A percentile compares a stretch with the other conserved stretches of the same genome.
Conservation (phyloP, 495 filamentous ascomycete species). For the Rhizodiscina lignyota region DNA sequence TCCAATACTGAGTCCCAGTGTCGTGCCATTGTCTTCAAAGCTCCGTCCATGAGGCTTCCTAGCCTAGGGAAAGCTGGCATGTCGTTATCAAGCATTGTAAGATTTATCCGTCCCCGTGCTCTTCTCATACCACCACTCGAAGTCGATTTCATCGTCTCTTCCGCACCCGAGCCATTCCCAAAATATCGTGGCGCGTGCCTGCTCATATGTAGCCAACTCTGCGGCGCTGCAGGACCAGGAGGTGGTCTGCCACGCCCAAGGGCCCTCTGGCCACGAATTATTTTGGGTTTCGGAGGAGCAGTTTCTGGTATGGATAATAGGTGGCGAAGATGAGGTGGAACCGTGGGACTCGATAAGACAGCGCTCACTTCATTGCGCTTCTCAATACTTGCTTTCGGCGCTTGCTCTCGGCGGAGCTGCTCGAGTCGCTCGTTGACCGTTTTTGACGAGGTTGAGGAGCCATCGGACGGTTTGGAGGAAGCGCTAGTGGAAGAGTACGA, state of each 20-base stretch:
- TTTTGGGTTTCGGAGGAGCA: constrained; percentile 45
- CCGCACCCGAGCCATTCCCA: too few relatives aligned
- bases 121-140: too few relatives aligned
- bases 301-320: constrained; percentile 57
- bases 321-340: constrained; percentile 37
- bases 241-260: constrained; percentile 33
- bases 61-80: too few relatives aligned
- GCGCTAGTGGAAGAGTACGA: too few relatives aligned
- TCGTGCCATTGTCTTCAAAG: constrained; percentile 42
- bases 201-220: constrained; percentile 41
- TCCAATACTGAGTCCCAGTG: constrained; percentile 53
- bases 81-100: constrained; percentile 89
- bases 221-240: constrained; percentile 53
- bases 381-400: constrained; percentile 14
- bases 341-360: constrained; percentile 21
- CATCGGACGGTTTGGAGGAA: too few relatives aligned
- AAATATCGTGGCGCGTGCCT: too few relatives aligned
- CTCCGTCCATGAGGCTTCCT: constrained; percentile 38
- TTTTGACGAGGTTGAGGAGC: constrained; percentile 5
- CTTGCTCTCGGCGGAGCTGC: constrained; percentile 19
- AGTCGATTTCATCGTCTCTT: too few relatives aligned
- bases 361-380: constrained; percentile 16
- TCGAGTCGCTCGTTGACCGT: constrained; percentile 24
- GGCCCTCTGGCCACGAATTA: constrained; percentile 21
- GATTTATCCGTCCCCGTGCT: constrained; percentile 58